Percentiles rank a stretch among this genome's conserved stretches.
These are phyloP conservation scores for Barbarea vulgaris DNA, from an alignment of 345 rosid species.

Conservation along the genomic window DNA sequence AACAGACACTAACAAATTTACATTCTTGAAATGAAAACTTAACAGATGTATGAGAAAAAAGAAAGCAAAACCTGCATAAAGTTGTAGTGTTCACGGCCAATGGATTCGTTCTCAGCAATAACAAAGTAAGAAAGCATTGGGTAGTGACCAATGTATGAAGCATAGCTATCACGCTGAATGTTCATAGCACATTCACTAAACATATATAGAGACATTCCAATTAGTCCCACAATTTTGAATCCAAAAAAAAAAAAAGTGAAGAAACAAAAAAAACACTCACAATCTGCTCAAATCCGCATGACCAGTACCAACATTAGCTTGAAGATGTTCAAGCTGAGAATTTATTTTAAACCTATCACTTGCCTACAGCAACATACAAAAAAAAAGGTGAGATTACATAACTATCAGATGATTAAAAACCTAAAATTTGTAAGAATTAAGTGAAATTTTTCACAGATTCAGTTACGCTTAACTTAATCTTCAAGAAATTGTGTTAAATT, in stretches of 20 bases:
- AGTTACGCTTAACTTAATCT: neutral
- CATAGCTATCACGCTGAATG: constrained; percentile 89
- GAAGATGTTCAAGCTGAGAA: constrained; percentile 98
- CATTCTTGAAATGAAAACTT: neutral
- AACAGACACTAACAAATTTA: neutral
- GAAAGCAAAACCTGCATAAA: constrained; percentile 80
- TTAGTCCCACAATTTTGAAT: neutral
- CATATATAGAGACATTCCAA: neutral
- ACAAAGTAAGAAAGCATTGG: constrained; percentile 83
- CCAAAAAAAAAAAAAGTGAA: neutral
- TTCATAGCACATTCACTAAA: constrained; percentile 93
- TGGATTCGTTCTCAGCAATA: constrained; percentile 88
- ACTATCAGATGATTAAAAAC: constrained; percentile 1
- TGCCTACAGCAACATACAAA: constrained; percentile 62
- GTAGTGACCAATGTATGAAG: constrained; percentile 87
- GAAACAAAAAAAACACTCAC: constrained; percentile 51
- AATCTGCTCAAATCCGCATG: constrained; percentile 95
- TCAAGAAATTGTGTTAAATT: neutral
- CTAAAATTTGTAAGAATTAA: neutral
- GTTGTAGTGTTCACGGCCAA: constrained; percentile 91
- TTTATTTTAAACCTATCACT: constrained; percentile 98
- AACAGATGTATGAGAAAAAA: neutral
- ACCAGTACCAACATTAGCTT: constrained; percentile 95
- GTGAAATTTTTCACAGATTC: neutral
- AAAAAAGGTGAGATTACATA: neutral